Evolutionary conservation across 495 filamentous ascomycete species (phyloP).

Genomic region (Lasiosphaeria ovina): DNA sequence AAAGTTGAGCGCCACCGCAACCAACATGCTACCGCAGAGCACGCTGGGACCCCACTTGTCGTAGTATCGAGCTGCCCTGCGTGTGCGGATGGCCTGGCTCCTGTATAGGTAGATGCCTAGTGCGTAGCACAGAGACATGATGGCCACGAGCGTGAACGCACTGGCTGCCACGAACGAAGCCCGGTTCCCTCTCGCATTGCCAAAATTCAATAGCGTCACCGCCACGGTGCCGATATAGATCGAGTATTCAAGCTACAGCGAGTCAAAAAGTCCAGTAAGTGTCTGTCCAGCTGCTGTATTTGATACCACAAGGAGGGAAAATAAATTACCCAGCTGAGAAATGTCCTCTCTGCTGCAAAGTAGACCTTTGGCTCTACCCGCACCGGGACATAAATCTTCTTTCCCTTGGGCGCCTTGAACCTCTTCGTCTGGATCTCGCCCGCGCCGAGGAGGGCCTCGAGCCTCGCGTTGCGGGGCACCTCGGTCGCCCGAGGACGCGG

Average conservation of each 20-base stretch:
- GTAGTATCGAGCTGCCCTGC: constrained; percentile 83
- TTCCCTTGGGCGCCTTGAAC: constrained; percentile 87
- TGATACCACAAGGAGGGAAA: neutral
- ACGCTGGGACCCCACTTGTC: constrained; percentile 81
- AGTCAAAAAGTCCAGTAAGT: constrained; percentile 19
- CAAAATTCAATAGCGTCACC: constrained; percentile 87
- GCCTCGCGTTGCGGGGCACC: constrained; percentile 53
- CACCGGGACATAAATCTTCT: constrained; percentile 90
- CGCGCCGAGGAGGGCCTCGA: constrained; percentile 45
- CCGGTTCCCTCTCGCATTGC: constrained; percentile 39
- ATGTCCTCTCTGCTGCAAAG: constrained; percentile 93
- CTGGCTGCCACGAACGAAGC: constrained; percentile 65
- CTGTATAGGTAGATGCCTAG: constrained; percentile 84
- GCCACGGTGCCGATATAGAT: constrained; percentile 93
- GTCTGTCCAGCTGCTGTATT: neutral
- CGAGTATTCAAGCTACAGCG: constrained; percentile 74
- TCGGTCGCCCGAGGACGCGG: constrained; percentile 61
- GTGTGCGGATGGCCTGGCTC: constrained; percentile 74
- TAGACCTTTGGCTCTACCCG: constrained; percentile 97
- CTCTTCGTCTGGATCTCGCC: constrained; percentile 57
- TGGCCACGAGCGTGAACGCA: constrained; percentile 78
- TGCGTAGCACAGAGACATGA: constrained; percentile 71
- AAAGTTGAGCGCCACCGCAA: constrained; percentile 76
- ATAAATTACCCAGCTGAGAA: constrained; percentile 77
- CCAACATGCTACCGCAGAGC: constrained; percentile 71